Conservation (phyloP, 805 yeast species). For the Candida pseudofarinosa region DNA sequence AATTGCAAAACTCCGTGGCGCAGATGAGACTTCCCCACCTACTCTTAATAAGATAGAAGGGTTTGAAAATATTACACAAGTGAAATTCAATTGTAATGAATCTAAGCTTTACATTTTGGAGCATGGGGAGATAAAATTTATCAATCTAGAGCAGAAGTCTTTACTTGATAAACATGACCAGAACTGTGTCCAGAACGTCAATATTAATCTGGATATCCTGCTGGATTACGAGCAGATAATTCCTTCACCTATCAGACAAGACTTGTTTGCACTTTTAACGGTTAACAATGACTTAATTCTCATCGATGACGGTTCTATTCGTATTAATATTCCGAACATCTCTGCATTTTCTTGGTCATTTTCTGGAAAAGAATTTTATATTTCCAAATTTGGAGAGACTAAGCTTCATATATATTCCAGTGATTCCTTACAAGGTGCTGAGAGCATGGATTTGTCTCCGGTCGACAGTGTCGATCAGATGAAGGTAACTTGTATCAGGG, state of each 20-base stretch:
- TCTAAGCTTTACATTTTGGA: conserved; percentile 23
- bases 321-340: conserved; percentile 2
- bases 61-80: conserved; percentile 12
- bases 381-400: conserved; percentile 11
- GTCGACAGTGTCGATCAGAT: not conserved
- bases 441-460: not conserved
- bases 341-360: conserved; percentile 10
- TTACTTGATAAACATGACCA: conserved; percentile 1
- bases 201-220: not conserved
- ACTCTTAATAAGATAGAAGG: conserved; percentile 3
- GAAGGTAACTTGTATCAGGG: conserved; percentile 1
- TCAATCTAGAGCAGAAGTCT: conserved; percentile 2
- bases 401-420: conserved; percentile 6
- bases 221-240: conserved; percentile 12
- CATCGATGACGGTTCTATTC: conserved; percentile 5
- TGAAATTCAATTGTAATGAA: conserved; percentile 27
- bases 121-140: conserved; percentile 13
- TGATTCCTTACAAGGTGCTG: not conserved
- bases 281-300: conserved; percentile 10
- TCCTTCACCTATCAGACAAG: conserved; percentile 16
- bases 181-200: conserved; percentile 9
- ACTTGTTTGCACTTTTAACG: conserved; percentile 13
- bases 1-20: not conserved
- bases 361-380: conserved; percentile 18
- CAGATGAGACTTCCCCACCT: not conserved